Evolutionary conservation across 768 basidiomycete genomes (phyloP).

Genomic region (Leccinum subgranulosum): DNA sequence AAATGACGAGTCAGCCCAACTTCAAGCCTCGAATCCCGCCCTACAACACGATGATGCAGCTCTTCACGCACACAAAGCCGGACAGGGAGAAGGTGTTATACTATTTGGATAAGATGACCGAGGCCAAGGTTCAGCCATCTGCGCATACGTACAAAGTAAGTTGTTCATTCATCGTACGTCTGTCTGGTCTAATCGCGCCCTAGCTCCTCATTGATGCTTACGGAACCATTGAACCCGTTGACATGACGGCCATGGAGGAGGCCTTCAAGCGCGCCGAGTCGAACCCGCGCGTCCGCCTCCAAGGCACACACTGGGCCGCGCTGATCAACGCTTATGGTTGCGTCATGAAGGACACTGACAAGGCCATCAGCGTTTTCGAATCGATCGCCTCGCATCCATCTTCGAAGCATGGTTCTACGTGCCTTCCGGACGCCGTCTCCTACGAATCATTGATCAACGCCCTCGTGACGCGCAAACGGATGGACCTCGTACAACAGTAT

Average conservation of each 20-base stretch:
- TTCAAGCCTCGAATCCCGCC: constrained; percentile 92
- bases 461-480: constrained; percentile 70
- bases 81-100: constrained; percentile 72
- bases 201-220: constrained; percentile 88
- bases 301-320: constrained; percentile 74
- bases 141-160: constrained; percentile 92
- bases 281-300: constrained; percentile 24
- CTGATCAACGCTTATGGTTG: constrained; percentile 90
- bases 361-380: constrained; percentile 75
- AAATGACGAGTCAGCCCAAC: constrained; percentile 71
- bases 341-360: constrained; percentile 69
- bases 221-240: constrained; percentile 80
- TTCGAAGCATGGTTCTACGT: constrained; percentile 27
- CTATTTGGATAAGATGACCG: constrained; percentile 67
- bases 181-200: not conserved
- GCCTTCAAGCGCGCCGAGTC: constrained; percentile 63
- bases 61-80: constrained; percentile 89
- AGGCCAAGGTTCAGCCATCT: constrained; percentile 65
- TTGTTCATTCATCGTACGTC: not conserved
- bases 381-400: constrained; percentile 58
- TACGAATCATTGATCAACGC: constrained; percentile 92
- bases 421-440: constrained; percentile 73
- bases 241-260: constrained; percentile 65
- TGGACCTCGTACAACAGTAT: constrained; percentile 74
- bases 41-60: constrained; percentile 99